phyloP scores from a whole-genome alignment of 768 basidiomycete genomes.

The Polyporus arcularius region DNA sequence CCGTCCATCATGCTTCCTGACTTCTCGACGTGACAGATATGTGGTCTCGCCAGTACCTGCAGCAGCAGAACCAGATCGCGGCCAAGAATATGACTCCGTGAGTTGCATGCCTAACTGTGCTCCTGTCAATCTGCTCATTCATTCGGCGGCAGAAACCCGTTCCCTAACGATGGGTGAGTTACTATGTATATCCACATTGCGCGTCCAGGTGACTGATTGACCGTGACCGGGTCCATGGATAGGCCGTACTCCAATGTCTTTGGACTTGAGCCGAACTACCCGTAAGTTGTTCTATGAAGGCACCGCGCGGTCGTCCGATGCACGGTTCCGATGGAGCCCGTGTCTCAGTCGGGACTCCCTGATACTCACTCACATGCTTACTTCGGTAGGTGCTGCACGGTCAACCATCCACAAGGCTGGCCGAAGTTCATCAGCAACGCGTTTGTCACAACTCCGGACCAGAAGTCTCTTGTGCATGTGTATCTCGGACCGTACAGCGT shows the following conservation, averaged over 20 bases:
- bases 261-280: constrained; percentile 52
- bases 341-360: background rate
- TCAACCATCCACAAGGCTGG: constrained; percentile 56
- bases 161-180: constrained; percentile 51
- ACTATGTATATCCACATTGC: background rate
- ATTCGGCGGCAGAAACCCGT: constrained; percentile 43
- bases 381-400: constrained; percentile 46
- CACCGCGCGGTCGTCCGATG: constrained; percentile 16
- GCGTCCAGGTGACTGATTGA: background rate
- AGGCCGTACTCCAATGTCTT: constrained; percentile 53
- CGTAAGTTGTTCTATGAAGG: constrained; percentile 31
- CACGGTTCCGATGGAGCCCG: constrained; percentile 30
- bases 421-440: constrained; percentile 56
- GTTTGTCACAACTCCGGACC: constrained; percentile 49
- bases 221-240: background rate
- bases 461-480: constrained; percentile 46
- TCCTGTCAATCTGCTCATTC: background rate
- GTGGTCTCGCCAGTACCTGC: constrained; percentile 61
- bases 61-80: constrained; percentile 59
- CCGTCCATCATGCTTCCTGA: background rate
- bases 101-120: constrained; percentile 16
- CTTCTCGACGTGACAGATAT: constrained; percentile 40
- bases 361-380: background rate
- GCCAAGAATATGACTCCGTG: constrained; percentile 56
- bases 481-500: constrained; percentile 52